phyloP scores from a whole-genome alignment of 345 rosid species.

The Eucalyptus curtisii region DNA sequence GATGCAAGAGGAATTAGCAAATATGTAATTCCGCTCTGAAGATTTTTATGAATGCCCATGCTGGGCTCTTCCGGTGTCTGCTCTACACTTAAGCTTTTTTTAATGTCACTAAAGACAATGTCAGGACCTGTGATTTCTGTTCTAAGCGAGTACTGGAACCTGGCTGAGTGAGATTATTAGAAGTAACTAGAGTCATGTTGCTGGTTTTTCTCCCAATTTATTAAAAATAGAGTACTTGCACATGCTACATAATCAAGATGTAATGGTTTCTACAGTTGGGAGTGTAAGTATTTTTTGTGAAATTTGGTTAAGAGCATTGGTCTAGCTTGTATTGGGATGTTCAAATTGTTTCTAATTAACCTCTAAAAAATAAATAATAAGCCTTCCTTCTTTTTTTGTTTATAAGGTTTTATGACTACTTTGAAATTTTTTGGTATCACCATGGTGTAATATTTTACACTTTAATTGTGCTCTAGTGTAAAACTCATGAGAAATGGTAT shows the following conservation, averaged over 20 bases:
- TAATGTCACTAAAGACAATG: not conserved
- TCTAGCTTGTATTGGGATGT: not conserved
- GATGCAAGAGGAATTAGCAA: slow-evolving; percentile 59
- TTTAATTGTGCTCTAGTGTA: not conserved
- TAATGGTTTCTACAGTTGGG: not conserved
- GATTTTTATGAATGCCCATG: not conserved
- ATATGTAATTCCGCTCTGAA: slow-evolving; percentile 34
- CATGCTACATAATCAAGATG: not conserved
- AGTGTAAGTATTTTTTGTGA: not conserved
- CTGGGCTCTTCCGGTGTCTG: not conserved
- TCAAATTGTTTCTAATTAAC: not conserved
- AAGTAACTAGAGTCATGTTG: not conserved
- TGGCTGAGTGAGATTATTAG: not conserved
- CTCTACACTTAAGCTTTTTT: not conserved
- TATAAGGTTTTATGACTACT: too few species aligned
- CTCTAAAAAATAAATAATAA: not conserved
- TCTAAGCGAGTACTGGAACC: not conserved
- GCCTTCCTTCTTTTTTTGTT: not conserved
- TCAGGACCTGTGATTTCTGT: not conserved
- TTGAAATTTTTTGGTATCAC: not conserved
- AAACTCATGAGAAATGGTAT: not conserved
- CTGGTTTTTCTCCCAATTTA: not conserved
- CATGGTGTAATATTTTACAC: not conserved
- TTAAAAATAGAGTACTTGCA: not conserved
- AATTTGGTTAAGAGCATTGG: not conserved